Evolutionary conservation across 805 yeast species (phyloP), one percentile per base, ranked within the genome.

Genomic region (Yarrowia bubula): DNA sequence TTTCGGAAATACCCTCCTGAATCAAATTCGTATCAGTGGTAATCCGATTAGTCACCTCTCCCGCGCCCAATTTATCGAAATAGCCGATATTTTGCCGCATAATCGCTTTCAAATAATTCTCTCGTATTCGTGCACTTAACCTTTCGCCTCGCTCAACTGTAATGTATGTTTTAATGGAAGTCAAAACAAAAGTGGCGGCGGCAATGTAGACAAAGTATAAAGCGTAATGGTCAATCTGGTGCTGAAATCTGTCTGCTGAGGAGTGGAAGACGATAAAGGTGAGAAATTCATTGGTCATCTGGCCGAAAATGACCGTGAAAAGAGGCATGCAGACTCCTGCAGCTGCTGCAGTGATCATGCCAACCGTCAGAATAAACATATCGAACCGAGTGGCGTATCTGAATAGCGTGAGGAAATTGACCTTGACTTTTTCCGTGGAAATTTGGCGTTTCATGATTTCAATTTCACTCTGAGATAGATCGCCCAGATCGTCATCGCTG

Each of bases 1-100:
- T 78, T 67, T 78, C 80, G 37, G 78, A 73, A 69, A 78, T 76
- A 31, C 80, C 81, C 37, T 76, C 80, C 66, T 79, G 81, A 32
- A 78, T 73, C 42, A 73, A 67, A 18, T 73, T 72, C 10, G 80
- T 78, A 58, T 77, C 80, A 15, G 76, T 76, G 38, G 79, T 74
- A 69, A 78, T 78, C n/a, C 81, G 75, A 10, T 79, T 76, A n/a
- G 81, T 76, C 44, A 78, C 77, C 53, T 76, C 78, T 11, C 81
- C 81, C 13, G 79, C 71, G 8, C 81, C 81, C 8, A 78, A 70
- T 47, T 73, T 72, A 67, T 78, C 81, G 63, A 78, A 79, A 66
- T 74, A 79, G 22, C 77, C 81, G 41, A 78, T 73, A 58, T 78
- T 78, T 66, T 78, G 81, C 46, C 78, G 70, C 53, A 78, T 68